Evolutionary conservation across 495 filamentous ascomycete species (phyloP).

Genomic region (Astrothelium macrocarpum): DNA sequence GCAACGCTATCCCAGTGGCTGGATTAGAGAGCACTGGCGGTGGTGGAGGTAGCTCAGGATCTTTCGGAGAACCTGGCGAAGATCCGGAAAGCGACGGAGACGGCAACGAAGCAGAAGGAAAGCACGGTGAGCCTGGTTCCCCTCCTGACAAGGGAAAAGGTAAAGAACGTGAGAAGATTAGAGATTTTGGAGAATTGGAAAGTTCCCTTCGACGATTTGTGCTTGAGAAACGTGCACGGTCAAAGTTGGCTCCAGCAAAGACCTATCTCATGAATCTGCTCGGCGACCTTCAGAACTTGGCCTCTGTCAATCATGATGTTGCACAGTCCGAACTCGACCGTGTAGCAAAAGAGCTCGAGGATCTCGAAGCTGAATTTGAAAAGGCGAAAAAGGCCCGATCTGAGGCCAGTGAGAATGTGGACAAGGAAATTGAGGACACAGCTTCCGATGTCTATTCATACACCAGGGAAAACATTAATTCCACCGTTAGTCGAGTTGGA

Average conservation of each 20-base stretch:
- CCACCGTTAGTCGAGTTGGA: constrained; percentile 64
- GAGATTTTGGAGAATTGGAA: constrained; percentile 84
- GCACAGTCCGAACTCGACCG: constrained; percentile 78
- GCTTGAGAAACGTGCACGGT: constrained; percentile 87
- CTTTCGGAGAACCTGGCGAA: constrained; percentile 45
- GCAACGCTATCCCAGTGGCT: constrained; percentile 75
- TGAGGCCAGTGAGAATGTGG: constrained; percentile 73
- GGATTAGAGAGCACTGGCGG: constrained; percentile 42
- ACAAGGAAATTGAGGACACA: constrained; percentile 72
- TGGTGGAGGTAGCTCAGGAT: constrained; percentile 42
- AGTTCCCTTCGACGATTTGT: constrained; percentile 85
- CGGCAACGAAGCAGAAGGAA: constrained; percentile 34
- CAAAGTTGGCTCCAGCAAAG: constrained; percentile 90
- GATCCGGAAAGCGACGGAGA: constrained; percentile 52
- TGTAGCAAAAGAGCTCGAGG: constrained; percentile 65
- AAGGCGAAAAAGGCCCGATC: constrained; percentile 68
- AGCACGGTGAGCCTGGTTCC: constrained; percentile 38
- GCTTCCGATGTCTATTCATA: constrained; percentile 75
- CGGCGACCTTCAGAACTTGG: constrained; percentile 70
- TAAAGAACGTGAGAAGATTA: constrained; percentile 76
- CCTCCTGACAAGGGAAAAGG: constrained; percentile 69
- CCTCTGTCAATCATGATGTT: constrained; percentile 77
- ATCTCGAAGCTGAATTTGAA: constrained; percentile 78
- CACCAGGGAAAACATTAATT: constrained; percentile 61
- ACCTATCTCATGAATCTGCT: constrained; percentile 94